phyloP scores from a whole-genome alignment of 352 stramenopile genomes.

The Globisporangium paroecandrum region DNA sequence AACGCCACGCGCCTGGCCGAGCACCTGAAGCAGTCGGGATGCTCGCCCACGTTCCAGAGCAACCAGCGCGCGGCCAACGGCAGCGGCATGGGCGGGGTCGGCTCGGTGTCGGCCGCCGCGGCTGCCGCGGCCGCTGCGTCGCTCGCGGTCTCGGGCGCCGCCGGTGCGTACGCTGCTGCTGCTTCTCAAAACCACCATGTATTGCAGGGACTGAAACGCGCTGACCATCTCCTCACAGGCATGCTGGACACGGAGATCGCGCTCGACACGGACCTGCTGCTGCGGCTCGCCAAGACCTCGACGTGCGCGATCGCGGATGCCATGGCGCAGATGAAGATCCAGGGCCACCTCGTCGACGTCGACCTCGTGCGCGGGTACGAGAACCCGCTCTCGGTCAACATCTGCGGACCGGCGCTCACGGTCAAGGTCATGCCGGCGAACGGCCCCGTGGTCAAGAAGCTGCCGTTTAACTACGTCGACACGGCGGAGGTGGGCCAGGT shows the following conservation, averaged over 20 bases:
- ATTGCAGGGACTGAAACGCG: slow-evolving; percentile 41
- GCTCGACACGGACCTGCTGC: slow-evolving; percentile 57
- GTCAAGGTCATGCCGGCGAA: slow-evolving; percentile 74
- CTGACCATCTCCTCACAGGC: slow-evolving; percentile 54
- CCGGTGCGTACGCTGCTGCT: slow-evolving; percentile 27
- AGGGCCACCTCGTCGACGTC: slow-evolving; percentile 75
- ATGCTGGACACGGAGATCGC: slow-evolving; percentile 68
- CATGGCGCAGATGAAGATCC: slow-evolving; percentile 72
- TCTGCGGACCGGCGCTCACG: slow-evolving; percentile 71
- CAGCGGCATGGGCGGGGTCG: slow-evolving; percentile 6
- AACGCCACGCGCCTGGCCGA: slow-evolving; percentile 80
- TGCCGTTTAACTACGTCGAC: slow-evolving; percentile 79
- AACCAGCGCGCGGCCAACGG: slow-evolving; percentile 53
- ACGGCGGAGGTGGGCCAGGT: slow-evolving; percentile 71
- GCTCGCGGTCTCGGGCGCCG: slow-evolving; percentile 26
- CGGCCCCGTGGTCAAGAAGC: slow-evolving; percentile 52
- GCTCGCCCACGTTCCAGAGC: slow-evolving; percentile 71
- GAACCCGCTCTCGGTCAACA: slow-evolving; percentile 56
- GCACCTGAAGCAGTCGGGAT: slow-evolving; percentile 71
- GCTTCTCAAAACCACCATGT: slow-evolving; percentile 26
- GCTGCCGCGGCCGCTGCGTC: slow-evolving; percentile 22
- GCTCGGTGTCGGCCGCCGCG: slow-evolving; percentile 19
- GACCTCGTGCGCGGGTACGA: slow-evolving; percentile 61
- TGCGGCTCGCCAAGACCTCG: slow-evolving; percentile 72
- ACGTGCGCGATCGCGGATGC: slow-evolving; percentile 80